Percentiles rank a stretch among this genome's conserved stretches.
Evolutionary conservation across 2,329 filamentous ascomycete genomes (phyloP).

Genomic region (Aspergillus clavatus): DNA sequence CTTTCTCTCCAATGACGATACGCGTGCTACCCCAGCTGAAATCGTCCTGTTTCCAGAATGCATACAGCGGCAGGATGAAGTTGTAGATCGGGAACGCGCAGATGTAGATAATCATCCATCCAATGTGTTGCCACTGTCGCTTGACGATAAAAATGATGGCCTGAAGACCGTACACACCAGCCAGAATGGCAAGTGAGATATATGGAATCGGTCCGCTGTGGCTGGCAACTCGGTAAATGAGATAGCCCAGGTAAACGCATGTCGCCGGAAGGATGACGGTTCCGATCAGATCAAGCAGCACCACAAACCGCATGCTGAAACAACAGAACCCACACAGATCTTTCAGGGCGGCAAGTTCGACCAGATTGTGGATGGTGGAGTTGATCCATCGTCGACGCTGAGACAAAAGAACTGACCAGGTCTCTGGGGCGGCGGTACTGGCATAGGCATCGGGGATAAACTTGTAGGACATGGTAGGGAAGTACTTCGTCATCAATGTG

Average conservation of each 20-base stretch:
- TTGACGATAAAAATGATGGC: constrained; percentile 95
- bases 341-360: constrained; percentile 81
- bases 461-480: constrained; percentile 92
- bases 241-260: constrained; percentile 77
- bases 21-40: constrained; percentile 99
- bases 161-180: constrained; percentile 89
- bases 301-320: constrained; percentile 96
- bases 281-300: constrained; percentile 88
- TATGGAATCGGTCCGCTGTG: constrained; percentile 70
- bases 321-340: constrained; percentile 98
- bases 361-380: constrained; percentile 94
- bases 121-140: constrained; percentile 95
- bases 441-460: constrained; percentile 92
- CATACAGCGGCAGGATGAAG: constrained; percentile 86
- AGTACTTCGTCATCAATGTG: constrained; percentile 96
- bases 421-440: constrained; percentile 87
- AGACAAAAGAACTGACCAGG: constrained; percentile 91
- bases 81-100: constrained; percentile 93
- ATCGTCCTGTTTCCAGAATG: constrained; percentile 99
- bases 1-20: constrained; percentile 92
- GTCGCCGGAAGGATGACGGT: constrained; percentile 90
- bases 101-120: constrained; percentile 99
- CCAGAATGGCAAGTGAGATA: constrained; percentile 85
- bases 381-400: constrained; percentile 99
- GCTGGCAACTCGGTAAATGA: constrained; percentile 74